A percentile compares a stretch with the other conserved stretches of the same genome.
phyloP scores from a whole-genome alignment of 768 basidiomycete species.

The Tulasnella sp. region DNA sequence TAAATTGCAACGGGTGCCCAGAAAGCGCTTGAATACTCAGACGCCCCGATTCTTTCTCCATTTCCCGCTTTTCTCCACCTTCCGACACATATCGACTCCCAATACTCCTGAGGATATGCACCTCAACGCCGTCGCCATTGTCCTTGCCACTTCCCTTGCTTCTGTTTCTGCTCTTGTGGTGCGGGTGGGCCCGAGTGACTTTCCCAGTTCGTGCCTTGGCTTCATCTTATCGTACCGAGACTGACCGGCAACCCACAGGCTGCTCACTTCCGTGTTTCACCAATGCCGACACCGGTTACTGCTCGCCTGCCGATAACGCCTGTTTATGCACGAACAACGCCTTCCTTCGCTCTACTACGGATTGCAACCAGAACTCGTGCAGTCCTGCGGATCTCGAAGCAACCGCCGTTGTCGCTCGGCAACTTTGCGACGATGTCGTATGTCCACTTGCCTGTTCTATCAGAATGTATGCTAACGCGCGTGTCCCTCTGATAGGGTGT shows the following conservation, averaged over 20 bases:
- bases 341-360: slow-evolving; percentile 8
- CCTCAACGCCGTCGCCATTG: slow-evolving; percentile 45
- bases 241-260: not conserved
- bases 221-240: not conserved
- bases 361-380: slow-evolving; percentile 12
- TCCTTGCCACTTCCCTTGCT: slow-evolving; percentile 41
- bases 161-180: slow-evolving; percentile 37
- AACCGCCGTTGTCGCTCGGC: not conserved
- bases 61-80: no score
- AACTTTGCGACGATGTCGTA: not conserved
- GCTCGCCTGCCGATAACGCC: slow-evolving; percentile 46
- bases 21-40: not conserved
- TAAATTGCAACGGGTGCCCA: not conserved
- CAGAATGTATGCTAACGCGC: not conserved
- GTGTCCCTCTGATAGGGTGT: slow-evolving; percentile 2
- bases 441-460: not conserved
- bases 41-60: no score
- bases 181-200: slow-evolving; percentile 30
- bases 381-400: slow-evolving; percentile 5
- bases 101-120: slow-evolving; percentile 47
- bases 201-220: slow-evolving; percentile 33
- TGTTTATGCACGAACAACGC: slow-evolving; percentile 55
- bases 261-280: slow-evolving; percentile 25
- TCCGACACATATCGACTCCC: no score
- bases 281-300: slow-evolving; percentile 40